Base-by-base conservation (phyloP, 148 eudicot species). In the Talinum fruticosum region DNA sequence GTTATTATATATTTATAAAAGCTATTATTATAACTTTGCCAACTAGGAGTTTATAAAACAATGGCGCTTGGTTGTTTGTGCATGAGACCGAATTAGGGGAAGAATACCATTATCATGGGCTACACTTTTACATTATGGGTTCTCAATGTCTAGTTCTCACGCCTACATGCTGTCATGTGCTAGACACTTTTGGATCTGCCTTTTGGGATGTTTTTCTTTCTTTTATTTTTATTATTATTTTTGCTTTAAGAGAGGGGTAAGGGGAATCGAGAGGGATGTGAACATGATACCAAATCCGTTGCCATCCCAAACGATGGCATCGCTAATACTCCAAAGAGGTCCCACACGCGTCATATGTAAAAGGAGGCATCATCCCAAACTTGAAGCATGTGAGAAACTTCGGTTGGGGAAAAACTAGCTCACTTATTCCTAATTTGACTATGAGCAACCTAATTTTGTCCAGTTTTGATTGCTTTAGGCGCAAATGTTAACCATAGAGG, bases 161-260 rank as follows among this genome's bases (percentile, higher is more conserved):
- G 84, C 84, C 84, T 81, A 84, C 67, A 71, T 37, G 70, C 66
- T 81, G 62, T 68, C 87, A 84, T 84, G 87, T 84, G 87, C 82
- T 78, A 75, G 32, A 19, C 82, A 61, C 70, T 77, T 80, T 69
- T 24, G 35, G 81, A 70, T 34, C 73, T 70, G 24, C 67, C 72
- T 79, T 79, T 51, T 69, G 59, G n/a, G 38, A 41, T 44, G 5
- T 23, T 29, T 35, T 13, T 76, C 18, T 35, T 34, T 34, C 24
- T 24, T 30, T 76, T 64, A 19, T 61, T 69, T 57, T 38, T 74
- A 21, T 75, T 19, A 30, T 14, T 29, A 49, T 78, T 74, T 61
- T 23, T 33, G 16, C 30, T 69, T 36, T 70, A 59, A 15, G 47
- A 2, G 47, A 49, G 49, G 24, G 69, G 15, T 18, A 38, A 8